A percentile compares a stretch with the other conserved stretches of the same genome.
phyloP scores from a whole-genome alignment of 129 eudicot genomes.

The Logfia minima region DNA sequence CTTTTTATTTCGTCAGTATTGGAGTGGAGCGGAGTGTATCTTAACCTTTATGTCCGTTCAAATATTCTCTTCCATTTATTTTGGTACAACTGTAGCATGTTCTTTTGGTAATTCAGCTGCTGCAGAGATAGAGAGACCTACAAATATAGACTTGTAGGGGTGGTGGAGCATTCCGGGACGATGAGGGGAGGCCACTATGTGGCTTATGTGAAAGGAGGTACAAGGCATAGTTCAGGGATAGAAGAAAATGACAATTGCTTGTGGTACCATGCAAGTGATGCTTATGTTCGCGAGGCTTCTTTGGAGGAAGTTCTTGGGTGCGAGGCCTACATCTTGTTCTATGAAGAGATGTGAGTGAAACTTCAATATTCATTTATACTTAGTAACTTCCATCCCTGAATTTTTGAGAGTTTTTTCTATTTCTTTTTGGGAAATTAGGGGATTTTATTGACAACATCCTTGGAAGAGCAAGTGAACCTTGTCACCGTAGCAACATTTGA shows the following conservation, averaged over 20 bases:
- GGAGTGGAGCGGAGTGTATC: neutral
- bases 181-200: constrained; percentile 94
- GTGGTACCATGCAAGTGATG: constrained; percentile 91
- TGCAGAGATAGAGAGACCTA: constrained; percentile 40
- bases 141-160: constrained; percentile 68
- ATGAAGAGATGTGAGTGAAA: constrained; percentile 51
- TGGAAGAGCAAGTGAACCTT: constrained; percentile 21
- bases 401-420: constrained; percentile 1
- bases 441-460: constrained; percentile 26
- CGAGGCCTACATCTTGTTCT: constrained; percentile 88
- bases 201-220: constrained; percentile 70
- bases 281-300: constrained; percentile 56
- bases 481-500: constrained; percentile 25
- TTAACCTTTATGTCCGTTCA: neutral
- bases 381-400: neutral
- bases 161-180: constrained; percentile 88
- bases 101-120: constrained; percentile 43
- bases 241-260: constrained; percentile 30
- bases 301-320: constrained; percentile 70
- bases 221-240: constrained; percentile 17
- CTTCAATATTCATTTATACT: no score
- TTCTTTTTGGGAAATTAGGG: constrained; percentile 25
- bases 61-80: neutral
- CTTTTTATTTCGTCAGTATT: neutral
- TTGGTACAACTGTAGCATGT: neutral